phyloP scores from a whole-genome alignment of 2,329 filamentous ascomycete species.

The Colletotrichum sp. region DNA sequence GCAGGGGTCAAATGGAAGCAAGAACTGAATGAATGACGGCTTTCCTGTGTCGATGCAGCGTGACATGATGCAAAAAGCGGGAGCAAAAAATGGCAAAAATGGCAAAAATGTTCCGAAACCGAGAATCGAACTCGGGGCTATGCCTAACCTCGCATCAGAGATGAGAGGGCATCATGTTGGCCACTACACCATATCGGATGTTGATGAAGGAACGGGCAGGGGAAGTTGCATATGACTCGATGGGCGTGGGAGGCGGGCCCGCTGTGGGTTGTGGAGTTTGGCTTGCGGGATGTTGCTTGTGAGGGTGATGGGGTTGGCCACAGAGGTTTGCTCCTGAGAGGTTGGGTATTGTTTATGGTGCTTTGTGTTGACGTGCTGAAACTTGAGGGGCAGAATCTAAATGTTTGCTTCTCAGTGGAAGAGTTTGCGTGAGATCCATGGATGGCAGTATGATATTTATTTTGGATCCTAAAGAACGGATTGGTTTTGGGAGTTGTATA shows the following conservation, averaged over 20 bases:
- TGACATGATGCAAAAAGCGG: background rate
- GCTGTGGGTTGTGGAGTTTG: background rate
- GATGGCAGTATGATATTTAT: background rate
- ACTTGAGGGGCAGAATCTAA: background rate
- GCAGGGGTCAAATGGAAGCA: background rate
- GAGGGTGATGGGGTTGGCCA: background rate
- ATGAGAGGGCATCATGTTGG: conserved; percentile 21
- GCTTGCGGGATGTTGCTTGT: background rate
- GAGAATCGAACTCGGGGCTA: conserved; percentile 21
- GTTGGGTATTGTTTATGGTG: background rate
- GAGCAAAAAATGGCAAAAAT: background rate
- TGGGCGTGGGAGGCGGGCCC: background rate
- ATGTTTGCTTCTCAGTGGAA: background rate
- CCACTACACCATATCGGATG: conserved; percentile 19
- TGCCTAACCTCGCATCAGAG: background rate
- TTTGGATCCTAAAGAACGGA: too few relatives aligned
- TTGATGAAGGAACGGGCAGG: accelerated
- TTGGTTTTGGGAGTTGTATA: too few relatives aligned
- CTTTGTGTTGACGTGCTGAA: accelerated
- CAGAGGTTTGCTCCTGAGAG: background rate
- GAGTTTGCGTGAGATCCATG: background rate
- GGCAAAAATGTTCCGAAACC: background rate
- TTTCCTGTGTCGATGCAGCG: background rate
- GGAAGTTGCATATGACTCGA: background rate
- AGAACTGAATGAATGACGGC: background rate